phyloP scores from a whole-genome alignment of 2,329 filamentous ascomycete genomes.

The Hansfordia pulvinata region DNA sequence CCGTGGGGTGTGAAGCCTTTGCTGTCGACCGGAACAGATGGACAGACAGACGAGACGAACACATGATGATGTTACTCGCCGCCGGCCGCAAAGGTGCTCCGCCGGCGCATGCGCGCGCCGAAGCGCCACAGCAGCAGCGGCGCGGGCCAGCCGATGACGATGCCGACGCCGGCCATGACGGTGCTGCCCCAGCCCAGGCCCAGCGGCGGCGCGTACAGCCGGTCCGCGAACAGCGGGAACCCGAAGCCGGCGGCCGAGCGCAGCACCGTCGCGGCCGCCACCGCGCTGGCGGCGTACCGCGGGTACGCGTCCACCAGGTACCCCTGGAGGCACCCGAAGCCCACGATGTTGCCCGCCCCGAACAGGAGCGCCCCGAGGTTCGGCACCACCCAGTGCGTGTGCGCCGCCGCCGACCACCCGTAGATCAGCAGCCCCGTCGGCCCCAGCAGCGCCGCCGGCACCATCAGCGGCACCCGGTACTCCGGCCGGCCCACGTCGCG shows the following conservation, averaged over 20 bases:
- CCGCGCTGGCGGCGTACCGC: conserved; percentile 29
- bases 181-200: conserved; percentile 33
- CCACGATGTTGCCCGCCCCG: conserved; percentile 26
- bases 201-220: conserved; percentile 24
- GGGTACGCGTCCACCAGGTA: conserved; percentile 33
- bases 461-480: conserved; percentile 27
- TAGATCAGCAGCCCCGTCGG: conserved; percentile 30
- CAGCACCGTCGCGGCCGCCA: conserved; percentile 28
- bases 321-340: conserved; percentile 29
- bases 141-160: conserved; percentile 34
- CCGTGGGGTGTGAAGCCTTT: too few relatives aligned
- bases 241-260: conserved; percentile 34
- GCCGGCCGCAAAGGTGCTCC: conserved; percentile 18
- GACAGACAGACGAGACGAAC: too few relatives aligned
- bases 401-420: conserved; percentile 28
- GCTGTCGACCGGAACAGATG: too few relatives aligned
- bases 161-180: conserved; percentile 30
- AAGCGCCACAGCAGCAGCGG: conserved; percentile 28
- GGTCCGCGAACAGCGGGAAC: conserved; percentile 35
- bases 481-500: conserved; percentile 25
- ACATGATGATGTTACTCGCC: too few relatives aligned
- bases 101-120: conserved; percentile 20
- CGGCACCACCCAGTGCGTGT: conserved; percentile 39
- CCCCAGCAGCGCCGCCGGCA: conserved; percentile 23
- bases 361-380: conserved; percentile 43